Evolutionary conservation across 345 rosid genomes (phyloP), one percentile per base, ranked within the genome.

Genomic region (Syzygium aqueum): DNA sequence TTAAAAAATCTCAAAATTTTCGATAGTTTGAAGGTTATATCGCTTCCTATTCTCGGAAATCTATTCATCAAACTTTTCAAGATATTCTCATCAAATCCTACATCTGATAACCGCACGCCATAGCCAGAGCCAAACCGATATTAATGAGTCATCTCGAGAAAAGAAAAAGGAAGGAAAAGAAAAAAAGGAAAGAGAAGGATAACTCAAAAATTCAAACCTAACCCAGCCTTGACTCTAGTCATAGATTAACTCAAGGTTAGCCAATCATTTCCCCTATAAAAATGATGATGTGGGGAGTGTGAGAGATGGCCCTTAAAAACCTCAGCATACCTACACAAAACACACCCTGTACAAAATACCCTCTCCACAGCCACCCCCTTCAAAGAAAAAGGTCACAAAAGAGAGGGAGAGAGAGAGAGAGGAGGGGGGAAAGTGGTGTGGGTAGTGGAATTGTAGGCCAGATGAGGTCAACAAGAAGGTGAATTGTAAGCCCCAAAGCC

Each of bases 391-490:
- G 49, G 82, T 73, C 49, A 37, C 49, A 73, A 37, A 2, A 73
- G 27, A 21, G 27, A 8, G 5, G 49, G 78, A 7, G 12, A 65
- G 40, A 30, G 13, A 27, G 17, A 13, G 33, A 5, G 30, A n/a
- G 8, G 14, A 17, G 2, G 33, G 4, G 33, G 17, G 3, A n/a
- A 61, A 19, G 46, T 40, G 82, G 3, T 73, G 82, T 73, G 82
- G 27, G 49, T 22, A 73, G 82, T 19, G 27, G 49, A 73, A 73
- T 73, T 73, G 49, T 73, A 73, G 82, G 82, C 49, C 82, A 19
- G 82, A 73, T 73, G 82, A 73, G 49, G 82, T 73, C 82, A 73
- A 73, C 82, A 73, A 37, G 82, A 73, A 73, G 82, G 82, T 73
- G 82, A 73, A 73, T 73, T 73, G 82, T 73, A 37, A 12, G 10